phyloP scores from a whole-genome alignment of 2,329 filamentous ascomycete species.

The Metarhizium guizhouense region DNA sequence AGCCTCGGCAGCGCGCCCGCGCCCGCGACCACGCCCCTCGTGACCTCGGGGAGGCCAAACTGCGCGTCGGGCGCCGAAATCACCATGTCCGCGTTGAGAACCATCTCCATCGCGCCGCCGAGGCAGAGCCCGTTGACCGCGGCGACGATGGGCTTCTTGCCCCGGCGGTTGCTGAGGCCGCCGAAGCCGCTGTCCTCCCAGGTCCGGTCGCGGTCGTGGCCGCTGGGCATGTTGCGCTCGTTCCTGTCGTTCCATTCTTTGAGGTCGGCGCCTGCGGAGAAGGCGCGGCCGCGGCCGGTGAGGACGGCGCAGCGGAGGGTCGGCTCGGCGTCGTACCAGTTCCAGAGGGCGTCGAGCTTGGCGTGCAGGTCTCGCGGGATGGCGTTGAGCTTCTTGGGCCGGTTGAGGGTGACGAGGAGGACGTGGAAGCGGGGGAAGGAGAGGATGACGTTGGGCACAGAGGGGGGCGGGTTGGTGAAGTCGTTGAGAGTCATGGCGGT shows the following conservation, averaged over 20 bases:
- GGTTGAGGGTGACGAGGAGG: conserved; percentile 20
- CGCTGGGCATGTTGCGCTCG: conserved; percentile 9
- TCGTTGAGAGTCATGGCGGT: conserved; percentile 11
- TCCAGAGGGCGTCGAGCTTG: conserved; percentile 39
- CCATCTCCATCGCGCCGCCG: conserved; percentile 71
- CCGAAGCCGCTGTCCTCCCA: conserved; percentile 48
- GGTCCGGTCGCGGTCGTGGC: conserved; percentile 8
- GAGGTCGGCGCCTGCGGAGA: conserved; percentile 59
- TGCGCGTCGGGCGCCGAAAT: conserved; percentile 48
- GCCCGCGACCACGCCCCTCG: conserved; percentile 60
- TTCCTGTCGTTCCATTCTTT: conserved; percentile 48
- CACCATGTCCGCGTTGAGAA: conserved; percentile 64
- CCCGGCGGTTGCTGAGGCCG: conserved; percentile 54
- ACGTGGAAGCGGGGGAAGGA: conserved; percentile 45
- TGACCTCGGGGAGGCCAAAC: conserved; percentile 65
- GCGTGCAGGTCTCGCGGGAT: conserved; percentile 40
- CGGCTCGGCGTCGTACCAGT: conserved; percentile 55
- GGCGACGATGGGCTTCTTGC: conserved; percentile 67
- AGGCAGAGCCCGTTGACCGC: conserved; percentile 69
- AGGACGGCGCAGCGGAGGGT: conserved; percentile 51
- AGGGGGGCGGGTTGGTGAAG: conserved; percentile 28
- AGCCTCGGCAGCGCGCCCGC: conserved; percentile 64
- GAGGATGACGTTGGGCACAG: conserved; percentile 31
- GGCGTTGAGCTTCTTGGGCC: conserved; percentile 40
- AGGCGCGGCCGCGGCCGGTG: conserved; percentile 53